Base-by-base conservation (phyloP, 2,329 filamentous ascomycete genomes). In the Cladophialophora bantiana region DNA sequence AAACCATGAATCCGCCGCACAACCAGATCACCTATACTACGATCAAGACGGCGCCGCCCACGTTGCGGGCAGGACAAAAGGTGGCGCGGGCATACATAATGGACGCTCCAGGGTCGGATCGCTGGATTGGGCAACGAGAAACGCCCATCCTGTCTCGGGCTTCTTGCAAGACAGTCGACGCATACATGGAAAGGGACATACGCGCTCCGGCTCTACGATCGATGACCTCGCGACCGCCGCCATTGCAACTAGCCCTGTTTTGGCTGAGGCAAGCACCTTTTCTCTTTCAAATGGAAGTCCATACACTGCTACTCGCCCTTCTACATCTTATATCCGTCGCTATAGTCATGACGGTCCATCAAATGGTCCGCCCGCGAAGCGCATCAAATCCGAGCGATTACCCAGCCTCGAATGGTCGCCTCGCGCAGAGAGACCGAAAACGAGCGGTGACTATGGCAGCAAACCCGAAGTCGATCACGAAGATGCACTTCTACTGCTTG, bases 331-430 rank as follows among this genome's bases (percentile, higher is more conserved):
- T 57, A 66, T 72, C 56, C 73, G 70, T 53, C 74, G 76, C 40
- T 71, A 63, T 48, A 66, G 67, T 68, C 67, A 74, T 50, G 67
- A 72, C 53, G 76, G 75, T 36, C 70, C 70, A 50, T 69, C 74
- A 26, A 74, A 77, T 56, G 83, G 87, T 72, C 81, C 85, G 55
- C 86, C 86, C 3, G 77, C 85, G 20, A 89, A 89, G 76, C 83
- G 88, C 50, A 82, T 85, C 57, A 84, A 86, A 69, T 89, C 87
- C 52, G 87, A 88, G 72, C 80, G 84, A 71, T 77, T 84, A 59
- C 78, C 80, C 15, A 82, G 82, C 32, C 82, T 50, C 69, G 75
- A 69, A 74, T 74, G 70, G 73, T 75, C 64, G 73, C 72, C 65
- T 66, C 70, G 61, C 70, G 70, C 65, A 71, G 72, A 66, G 66